Evolutionary conservation across 129 eudicot species (phyloP), one percentile per base, ranked within the genome.

Genomic region (Oenanthe sinensis): DNA sequence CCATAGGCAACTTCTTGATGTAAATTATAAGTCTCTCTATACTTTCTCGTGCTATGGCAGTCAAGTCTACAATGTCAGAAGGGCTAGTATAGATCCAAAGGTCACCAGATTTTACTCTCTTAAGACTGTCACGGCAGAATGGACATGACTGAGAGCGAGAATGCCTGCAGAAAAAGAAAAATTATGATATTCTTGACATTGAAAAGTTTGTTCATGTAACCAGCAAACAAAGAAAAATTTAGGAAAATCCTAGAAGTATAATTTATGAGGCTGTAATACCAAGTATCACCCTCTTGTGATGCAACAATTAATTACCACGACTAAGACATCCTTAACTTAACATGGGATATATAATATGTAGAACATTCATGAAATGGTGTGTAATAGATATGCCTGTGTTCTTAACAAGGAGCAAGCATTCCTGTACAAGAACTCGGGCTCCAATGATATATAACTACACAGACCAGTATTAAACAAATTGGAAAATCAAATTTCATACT

Each of bases 41-140:
- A 26, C 43, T 67, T 30, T 67, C 72, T 15, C 42, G 14, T 30
- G 72, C 72, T 67, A 67, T 67, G 5, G 22, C 39, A 67, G 72
- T 67, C 42, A 67, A 30, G 72, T 67, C 72, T 33, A 67, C 72
- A 30, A 67, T 67, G 72, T 67, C 72, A 30, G 72, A 67, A 67
- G 72, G 42, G 72, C 20, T 15, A 30, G 72, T 67, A 4, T 33
- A 67, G 72, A 67, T 30, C 72, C 72, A 67, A 67, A 67, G 72
- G 43, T 67, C 72, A 11, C 68, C 68, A 9, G 68, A 60, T 15
- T n/a, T 33, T 67, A 33, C 42, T 28, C 72, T 67, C 39, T 67
- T 67, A 20, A 67, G 72, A 67, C 72, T 30, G 72, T 67, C 72
- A 42, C 72, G 42, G 4, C 40, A 67, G 72, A 67, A 67, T 30